A percentile compares a stretch with the other conserved stretches of the same genome.
Evolutionary conservation across 495 filamentous ascomycete genomes (phyloP).

Genomic region (Aspergillus sclerotiicarbonarius): DNA sequence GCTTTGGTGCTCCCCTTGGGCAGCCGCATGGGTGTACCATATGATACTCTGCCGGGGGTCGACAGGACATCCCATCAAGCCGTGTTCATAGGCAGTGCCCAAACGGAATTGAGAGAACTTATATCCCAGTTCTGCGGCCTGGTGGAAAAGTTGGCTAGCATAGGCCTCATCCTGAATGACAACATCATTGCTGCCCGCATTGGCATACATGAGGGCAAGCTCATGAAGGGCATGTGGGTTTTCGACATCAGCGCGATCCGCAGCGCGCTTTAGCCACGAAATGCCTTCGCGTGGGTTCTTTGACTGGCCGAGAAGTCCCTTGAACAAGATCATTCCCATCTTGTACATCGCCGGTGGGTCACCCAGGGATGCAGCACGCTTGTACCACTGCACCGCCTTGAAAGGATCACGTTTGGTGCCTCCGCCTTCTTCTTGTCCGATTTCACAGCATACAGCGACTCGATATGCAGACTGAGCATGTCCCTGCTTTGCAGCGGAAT

Average conservation of each 20-base stretch:
- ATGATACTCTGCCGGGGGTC: conserved; percentile 81
- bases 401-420: conserved; percentile 86
- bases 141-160: conserved; percentile 72
- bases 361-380: conserved; percentile 82
- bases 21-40: conserved; percentile 90
- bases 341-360: conserved; percentile 97
- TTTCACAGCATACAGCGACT: conserved; percentile 95
- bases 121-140: conserved; percentile 89
- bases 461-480: conserved; percentile 87
- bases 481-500: conserved; percentile 85
- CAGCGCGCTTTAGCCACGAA: conserved; percentile 88
- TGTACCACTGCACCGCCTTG: conserved; percentile 98
- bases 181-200: conserved; percentile 61
- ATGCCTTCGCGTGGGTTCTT: conserved; percentile 81
- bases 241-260: conserved; percentile 80
- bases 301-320: conserved; percentile 90
- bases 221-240: conserved; percentile 97
- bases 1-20: conserved; percentile 91
- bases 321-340: conserved; percentile 91
- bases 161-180: conserved; percentile 79
- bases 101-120: conserved; percentile 92
- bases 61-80: conserved; percentile 74
- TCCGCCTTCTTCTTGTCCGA: conserved; percentile 90
- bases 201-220: conserved; percentile 81
- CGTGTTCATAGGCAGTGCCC: conserved; percentile 87